These are phyloP conservation scores for Ogataea paradorogensis DNA, from an alignment of 805 yeast genomes.

Conservation along the genomic window DNA sequence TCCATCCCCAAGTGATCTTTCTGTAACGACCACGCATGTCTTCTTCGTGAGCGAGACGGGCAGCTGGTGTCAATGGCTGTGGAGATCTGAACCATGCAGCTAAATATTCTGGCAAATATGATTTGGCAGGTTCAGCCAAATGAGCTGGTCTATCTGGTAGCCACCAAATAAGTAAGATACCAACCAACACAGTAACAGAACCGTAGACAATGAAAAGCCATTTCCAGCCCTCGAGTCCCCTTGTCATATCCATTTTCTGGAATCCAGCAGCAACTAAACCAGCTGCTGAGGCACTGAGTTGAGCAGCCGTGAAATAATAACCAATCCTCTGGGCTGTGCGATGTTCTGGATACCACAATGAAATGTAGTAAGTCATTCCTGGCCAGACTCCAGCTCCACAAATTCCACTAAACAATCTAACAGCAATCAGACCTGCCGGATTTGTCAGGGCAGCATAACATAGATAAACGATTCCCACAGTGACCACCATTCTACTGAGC, in stretches of 20 bases:
- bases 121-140: constrained; percentile 14
- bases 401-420: constrained; percentile 68
- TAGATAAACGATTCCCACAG: constrained; percentile 74
- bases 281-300: constrained; percentile 84
- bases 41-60: constrained; percentile 50
- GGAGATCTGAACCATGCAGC: constrained; percentile 23
- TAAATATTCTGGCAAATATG: constrained; percentile 19
- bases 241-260: constrained; percentile 71
- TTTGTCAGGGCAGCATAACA: constrained; percentile 65
- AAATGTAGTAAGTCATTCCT: constrained; percentile 78
- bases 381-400: constrained; percentile 92
- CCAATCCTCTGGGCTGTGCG: constrained; percentile 79
- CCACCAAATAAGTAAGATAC: constrained; percentile 73
- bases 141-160: constrained; percentile 72
- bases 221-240: constrained; percentile 79
- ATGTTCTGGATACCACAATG: constrained; percentile 81
- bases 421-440: constrained; percentile 61
- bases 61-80: constrained; percentile 52
- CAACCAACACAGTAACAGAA: constrained; percentile 58
- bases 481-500: constrained; percentile 72
- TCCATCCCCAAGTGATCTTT: constrained; percentile 52
- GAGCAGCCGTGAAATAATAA: constrained; percentile 89
- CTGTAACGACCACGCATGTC: constrained; percentile 58
- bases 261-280: constrained; percentile 87
- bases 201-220: constrained; percentile 86